Conservation (phyloP, 192 early-diverging fungal species). For the Anaeromyces robustus region DNA sequence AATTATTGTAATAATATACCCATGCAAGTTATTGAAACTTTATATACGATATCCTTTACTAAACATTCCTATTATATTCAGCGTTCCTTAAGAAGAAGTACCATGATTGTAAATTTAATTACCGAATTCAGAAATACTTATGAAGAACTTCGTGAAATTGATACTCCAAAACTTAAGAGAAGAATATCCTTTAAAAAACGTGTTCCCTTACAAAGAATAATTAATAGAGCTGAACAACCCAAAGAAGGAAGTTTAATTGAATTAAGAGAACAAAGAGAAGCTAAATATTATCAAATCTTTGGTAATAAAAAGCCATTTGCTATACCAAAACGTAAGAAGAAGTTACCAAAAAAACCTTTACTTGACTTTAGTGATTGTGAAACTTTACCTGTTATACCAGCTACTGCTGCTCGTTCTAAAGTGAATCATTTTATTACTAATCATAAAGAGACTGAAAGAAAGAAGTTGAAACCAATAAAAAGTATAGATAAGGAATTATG, state of each 20-base stretch:
- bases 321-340: background rate
- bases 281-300: background rate
- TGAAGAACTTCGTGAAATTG: background rate
- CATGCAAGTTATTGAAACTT: background rate
- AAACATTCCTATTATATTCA: background rate
- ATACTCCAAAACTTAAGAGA: background rate
- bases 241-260: background rate
- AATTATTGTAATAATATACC: background rate
- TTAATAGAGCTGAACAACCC: background rate
- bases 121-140: background rate
- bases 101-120: background rate
- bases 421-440: background rate
- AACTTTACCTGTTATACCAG: background rate
- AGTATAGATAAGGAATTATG: background rate
- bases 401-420: background rate
- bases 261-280: background rate
- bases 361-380: background rate
- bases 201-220: background rate
- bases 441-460: background rate
- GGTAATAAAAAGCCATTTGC: background rate
- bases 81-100: background rate
- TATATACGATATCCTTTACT: background rate
- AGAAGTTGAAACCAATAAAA: background rate
- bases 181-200: background rate
- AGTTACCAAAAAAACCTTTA: background rate